Evolutionary conservation across 768 basidiomycete species (phyloP).

Genomic region (Lepiota brunneoincarnata): DNA sequence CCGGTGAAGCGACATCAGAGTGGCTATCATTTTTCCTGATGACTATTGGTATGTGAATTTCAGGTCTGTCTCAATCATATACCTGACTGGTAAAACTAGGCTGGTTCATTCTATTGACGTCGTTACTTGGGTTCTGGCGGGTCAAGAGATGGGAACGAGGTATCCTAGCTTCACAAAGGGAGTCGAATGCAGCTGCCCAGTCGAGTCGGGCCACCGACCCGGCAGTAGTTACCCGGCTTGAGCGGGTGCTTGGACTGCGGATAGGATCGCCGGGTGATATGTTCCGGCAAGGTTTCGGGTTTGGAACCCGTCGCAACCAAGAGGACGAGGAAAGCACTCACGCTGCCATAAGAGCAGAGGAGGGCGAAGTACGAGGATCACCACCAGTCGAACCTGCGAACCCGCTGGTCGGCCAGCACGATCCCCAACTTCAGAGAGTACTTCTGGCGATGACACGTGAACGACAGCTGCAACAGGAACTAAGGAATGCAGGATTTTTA

Average conservation of each 20-base stretch:
- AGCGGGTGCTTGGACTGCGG: constrained; percentile 36
- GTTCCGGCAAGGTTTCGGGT: constrained; percentile 44
- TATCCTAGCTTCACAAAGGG: constrained; percentile 58
- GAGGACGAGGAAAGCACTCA: constrained; percentile 26
- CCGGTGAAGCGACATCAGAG: constrained; percentile 77
- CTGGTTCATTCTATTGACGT: constrained; percentile 66
- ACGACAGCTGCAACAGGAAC: constrained; percentile 52
- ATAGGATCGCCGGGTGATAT: constrained; percentile 38
- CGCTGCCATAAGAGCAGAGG: constrained; percentile 25
- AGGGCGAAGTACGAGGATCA: constrained; percentile 19
- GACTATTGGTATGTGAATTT: constrained; percentile 61
- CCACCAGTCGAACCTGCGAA: constrained; percentile 25
- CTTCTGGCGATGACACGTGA: constrained; percentile 52
- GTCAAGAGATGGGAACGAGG: constrained; percentile 87
- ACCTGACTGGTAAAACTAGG: constrained; percentile 15
- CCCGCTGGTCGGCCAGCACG: constrained; percentile 34
- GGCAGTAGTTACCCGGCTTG: constrained; percentile 33
- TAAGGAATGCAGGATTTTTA: constrained; percentile 64
- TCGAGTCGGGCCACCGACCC: constrained; percentile 17
- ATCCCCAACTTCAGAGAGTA: constrained; percentile 42
- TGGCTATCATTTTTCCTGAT: constrained; percentile 96
- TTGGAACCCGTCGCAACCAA: constrained; percentile 25
- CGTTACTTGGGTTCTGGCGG: constrained; percentile 86
- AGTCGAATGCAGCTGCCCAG: constrained; percentile 20
- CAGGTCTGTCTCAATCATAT: neutral